Conservation (phyloP, 2,329 filamentous ascomycete genomes). For the Ophiostoma populinum region DNA sequence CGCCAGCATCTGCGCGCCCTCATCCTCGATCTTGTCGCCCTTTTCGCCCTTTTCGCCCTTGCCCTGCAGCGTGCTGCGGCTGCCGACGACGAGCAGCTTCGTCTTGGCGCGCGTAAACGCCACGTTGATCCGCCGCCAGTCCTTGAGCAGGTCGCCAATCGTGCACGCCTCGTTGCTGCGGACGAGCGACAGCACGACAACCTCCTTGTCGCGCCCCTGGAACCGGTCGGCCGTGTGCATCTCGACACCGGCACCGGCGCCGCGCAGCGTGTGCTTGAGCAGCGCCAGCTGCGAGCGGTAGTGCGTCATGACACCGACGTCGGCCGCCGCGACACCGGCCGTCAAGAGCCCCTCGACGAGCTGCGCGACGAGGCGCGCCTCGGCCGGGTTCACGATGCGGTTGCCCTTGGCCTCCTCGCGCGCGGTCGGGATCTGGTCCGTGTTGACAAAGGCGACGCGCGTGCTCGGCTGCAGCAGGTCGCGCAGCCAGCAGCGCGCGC, state of each 20-base stretch:
- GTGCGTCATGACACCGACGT: constrained; percentile 91
- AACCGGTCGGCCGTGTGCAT: constrained; percentile 97
- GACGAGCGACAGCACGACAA: constrained; percentile 74
- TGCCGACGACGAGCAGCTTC: constrained; percentile 80
- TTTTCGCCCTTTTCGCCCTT: constrained; percentile 22
- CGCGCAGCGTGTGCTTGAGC: constrained; percentile 54
- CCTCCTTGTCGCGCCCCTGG: constrained; percentile 89
- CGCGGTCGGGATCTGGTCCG: constrained; percentile 52
- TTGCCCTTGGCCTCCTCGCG: constrained; percentile 64
- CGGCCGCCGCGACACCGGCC: constrained; percentile 52
- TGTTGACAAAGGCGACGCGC: constrained; percentile 80
- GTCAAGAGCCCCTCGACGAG: constrained; percentile 65
- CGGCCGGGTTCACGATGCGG: constrained; percentile 74
- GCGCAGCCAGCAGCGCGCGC: constrained; percentile 53
- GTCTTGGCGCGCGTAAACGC: constrained; percentile 86
- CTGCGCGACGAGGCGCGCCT: constrained; percentile 61
- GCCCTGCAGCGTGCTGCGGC: constrained; percentile 49
- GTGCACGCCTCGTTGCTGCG: constrained; percentile 65
- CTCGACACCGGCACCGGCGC: constrained; percentile 43
- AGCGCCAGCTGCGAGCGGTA: constrained; percentile 84
- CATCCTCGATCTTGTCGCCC: constrained; percentile 17
- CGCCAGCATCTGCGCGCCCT: constrained; percentile 53
- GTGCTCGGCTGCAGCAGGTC: constrained; percentile 50
- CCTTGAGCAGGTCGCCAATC: constrained; percentile 81
- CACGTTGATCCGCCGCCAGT: constrained; percentile 89